These are phyloP conservation scores for Gastrodia elata DNA, from an alignment of 106 monocot genomes.

Conservation along the genomic window DNA sequence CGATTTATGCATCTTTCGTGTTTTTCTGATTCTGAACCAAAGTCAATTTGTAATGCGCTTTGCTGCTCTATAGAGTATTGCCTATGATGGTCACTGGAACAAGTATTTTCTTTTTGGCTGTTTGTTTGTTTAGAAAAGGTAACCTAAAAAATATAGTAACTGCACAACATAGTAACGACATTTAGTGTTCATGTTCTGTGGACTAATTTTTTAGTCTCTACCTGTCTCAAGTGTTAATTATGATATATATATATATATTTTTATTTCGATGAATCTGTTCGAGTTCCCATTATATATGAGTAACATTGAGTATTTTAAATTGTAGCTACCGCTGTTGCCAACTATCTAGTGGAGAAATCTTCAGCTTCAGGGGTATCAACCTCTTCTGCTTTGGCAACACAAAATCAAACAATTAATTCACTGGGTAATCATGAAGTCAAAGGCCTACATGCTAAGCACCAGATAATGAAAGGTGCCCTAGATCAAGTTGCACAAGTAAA, in stretches of 20 bases:
- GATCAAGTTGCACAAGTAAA: conserved; percentile 25
- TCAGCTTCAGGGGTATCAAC: conserved; percentile 25
- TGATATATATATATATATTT: background rate
- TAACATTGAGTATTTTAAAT: background rate
- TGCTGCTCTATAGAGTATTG: background rate
- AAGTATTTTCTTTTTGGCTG: background rate
- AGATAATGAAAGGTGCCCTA: conserved; percentile 12
- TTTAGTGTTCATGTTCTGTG: background rate
- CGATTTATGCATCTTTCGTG: background rate
- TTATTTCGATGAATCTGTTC: background rate
- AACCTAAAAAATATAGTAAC: background rate
- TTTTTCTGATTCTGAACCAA: background rate
- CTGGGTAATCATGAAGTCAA: conserved; percentile 10
- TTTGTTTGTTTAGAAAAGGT: background rate
- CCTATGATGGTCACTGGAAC: background rate
- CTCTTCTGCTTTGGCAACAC: conserved; percentile 12
- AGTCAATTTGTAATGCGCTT: background rate
- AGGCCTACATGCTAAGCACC: conserved; percentile 18
- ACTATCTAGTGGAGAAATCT: conserved; percentile 21
- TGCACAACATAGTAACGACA: background rate
- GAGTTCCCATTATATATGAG: background rate
- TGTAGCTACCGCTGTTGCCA: conserved; percentile 21
- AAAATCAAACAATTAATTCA: conserved; percentile 21
- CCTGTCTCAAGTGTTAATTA: background rate
- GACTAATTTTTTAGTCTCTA: background rate